Percentiles rank a stretch among this genome's conserved stretches.
Evolutionary conservation across 305 asterid species (phyloP).

Genomic region (Fraxinus nigra): DNA sequence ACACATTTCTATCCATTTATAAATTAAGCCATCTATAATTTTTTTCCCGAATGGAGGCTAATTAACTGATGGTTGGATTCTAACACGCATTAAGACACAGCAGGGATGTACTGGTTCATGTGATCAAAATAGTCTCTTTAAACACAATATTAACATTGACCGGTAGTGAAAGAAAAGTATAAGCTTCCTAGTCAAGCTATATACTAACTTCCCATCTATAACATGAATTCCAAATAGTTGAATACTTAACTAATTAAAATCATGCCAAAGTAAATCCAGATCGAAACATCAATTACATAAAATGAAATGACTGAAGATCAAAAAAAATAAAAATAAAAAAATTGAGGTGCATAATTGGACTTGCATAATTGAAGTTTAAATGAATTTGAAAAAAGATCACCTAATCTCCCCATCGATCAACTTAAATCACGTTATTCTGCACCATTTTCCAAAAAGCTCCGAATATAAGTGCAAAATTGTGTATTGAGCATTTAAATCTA

Average conservation of each 20-base stretch:
- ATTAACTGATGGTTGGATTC: neutral
- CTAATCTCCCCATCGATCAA: neutral
- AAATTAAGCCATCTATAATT: too few relatives aligned
- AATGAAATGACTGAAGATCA: neutral
- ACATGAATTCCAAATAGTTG: neutral
- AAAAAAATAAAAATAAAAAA: neutral
- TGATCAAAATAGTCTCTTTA: neutral
- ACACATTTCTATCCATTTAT: neutral
- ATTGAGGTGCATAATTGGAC: neutral
- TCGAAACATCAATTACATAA: neutral
- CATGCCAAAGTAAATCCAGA: neutral
- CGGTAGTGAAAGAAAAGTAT: neutral
- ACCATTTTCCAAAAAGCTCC: neutral
- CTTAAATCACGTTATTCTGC: neutral
- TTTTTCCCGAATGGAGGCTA: neutral
- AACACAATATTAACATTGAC: neutral
- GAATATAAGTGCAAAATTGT: neutral
- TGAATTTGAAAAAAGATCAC: neutral
- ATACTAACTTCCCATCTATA: neutral
- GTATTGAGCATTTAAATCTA: neutral
- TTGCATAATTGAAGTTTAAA: neutral
- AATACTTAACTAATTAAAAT: neutral
- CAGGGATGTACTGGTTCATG: neutral
- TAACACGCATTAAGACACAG: neutral
- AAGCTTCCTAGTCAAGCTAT: neutral